Evolutionary conservation across 192 early-diverging fungal species (phyloP).

Genomic region (Coemansia asiatica): DNA sequence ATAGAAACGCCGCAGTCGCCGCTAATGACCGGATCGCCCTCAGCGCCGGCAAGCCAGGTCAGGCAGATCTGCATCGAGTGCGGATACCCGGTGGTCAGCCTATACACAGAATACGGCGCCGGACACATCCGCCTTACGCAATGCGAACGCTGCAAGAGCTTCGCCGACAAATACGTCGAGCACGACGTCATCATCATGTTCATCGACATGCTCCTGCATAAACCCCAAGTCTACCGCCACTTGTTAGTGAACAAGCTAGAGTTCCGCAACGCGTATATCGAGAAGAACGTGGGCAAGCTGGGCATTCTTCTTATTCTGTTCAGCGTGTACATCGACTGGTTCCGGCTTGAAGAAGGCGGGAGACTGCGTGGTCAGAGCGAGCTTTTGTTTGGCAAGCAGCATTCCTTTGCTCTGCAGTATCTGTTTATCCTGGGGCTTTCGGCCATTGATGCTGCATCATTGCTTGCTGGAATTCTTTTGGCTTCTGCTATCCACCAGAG

Average conservation of each 20-base stretch:
- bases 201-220: slow-evolving; percentile 89
- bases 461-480: slow-evolving; percentile 31
- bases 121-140: slow-evolving; percentile 82
- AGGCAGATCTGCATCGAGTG: slow-evolving; percentile 73
- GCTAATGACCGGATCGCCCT: slow-evolving; percentile 36
- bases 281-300: slow-evolving; percentile 72
- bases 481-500: slow-evolving; percentile 44
- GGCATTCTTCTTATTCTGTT: slow-evolving; percentile 80
- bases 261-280: slow-evolving; percentile 45
- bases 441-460: slow-evolving; percentile 57
- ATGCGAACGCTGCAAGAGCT: slow-evolving; percentile 72
- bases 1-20: slow-evolving; percentile 49
- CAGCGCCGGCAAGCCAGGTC: slow-evolving; percentile 7
- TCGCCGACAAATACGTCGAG: slow-evolving; percentile 93
- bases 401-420: slow-evolving; percentile 67
- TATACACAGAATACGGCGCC: slow-evolving; percentile 81
- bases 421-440: slow-evolving; percentile 68
- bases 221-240: slow-evolving; percentile 84
- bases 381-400: slow-evolving; percentile 64
- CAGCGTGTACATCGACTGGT: slow-evolving; percentile 94
- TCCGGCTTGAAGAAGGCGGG: slow-evolving; percentile 73
- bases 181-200: slow-evolving; percentile 84
- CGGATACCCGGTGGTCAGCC: slow-evolving; percentile 62
- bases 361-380: slow-evolving; percentile 52
- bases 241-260: slow-evolving; percentile 77